Base-by-base conservation (phyloP, 768 basidiomycete genomes). In the Lepiota venenata region DNA sequence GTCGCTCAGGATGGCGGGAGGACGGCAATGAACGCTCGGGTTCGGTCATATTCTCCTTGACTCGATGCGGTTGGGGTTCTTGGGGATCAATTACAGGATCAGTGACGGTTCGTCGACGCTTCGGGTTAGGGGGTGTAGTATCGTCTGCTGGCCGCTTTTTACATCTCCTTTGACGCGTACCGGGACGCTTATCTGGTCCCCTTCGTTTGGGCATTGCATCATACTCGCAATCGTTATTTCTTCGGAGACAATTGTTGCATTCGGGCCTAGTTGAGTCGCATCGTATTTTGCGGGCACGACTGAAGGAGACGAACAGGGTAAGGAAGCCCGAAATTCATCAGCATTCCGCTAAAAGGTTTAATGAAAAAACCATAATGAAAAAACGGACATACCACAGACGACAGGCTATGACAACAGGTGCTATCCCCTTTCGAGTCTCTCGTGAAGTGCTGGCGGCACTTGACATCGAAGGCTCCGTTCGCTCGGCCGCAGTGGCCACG, bases 171-270 rank as follows among this genome's bases (percentile, higher is more conserved):
- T 89, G 87, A 58, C 89, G 81, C 55, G 88, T 91, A 25, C 90
- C 90, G 55, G 90, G 90, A 63, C 82, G 82, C 72, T 90, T 91
- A 78, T 92, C 90, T 58, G 90, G 90, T 2, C 91, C 91, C 57
- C 90, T 80, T 57, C 91, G 84, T 70, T 88, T 90, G 61, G 89
- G 89, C 52, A 80, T 85, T 25, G 81, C 73, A 66, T 92, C 90
- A 70, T 91, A 92, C 71, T 85, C 78, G 70, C 90, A 92, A 51
- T 78, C 76, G 69, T 89, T 88, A 60, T 81, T 81, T 64, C 90
- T 77, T 65, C 88, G 84, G 70, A 80, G 75, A 69, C 90, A 91
- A 71, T 92, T 92, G 74, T 85, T 81, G 75, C 90, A 92, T 52
- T 78, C 75, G 59, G 90, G 90, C 65, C 89, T 77, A 32, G 83